A percentile compares a stretch with the other conserved stretches of the same genome.
These are phyloP conservation scores for Beauveria varroae DNA, from an alignment of 2,329 filamentous ascomycete genomes.

Conservation along the genomic window DNA sequence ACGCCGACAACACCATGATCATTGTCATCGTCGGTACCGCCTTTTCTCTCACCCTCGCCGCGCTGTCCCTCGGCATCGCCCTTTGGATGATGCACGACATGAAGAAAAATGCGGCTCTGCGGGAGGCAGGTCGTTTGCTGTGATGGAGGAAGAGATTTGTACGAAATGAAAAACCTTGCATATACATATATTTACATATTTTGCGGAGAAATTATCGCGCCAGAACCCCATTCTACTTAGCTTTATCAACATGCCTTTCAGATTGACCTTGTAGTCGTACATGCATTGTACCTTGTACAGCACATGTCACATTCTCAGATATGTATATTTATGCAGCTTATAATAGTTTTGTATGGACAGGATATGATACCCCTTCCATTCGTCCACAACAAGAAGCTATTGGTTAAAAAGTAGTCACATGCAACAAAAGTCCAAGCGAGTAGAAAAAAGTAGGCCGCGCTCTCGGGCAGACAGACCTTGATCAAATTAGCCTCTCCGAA, in stretches of 20 bases:
- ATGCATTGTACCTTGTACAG: no score
- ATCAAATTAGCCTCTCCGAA: no score
- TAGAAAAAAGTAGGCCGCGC: no score
- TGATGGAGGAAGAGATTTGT: not conserved
- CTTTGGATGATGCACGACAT: constrained; percentile 10
- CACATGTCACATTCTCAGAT: no score
- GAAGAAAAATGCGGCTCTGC: constrained; percentile 1
- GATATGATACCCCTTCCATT: no score
- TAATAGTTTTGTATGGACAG: no score
- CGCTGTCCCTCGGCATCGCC: not conserved
- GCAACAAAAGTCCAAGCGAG: no score
- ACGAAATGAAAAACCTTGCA: not conserved
- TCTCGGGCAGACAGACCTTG: no score
- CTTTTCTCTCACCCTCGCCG: constrained; percentile 14
- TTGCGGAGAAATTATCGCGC: not conserved
- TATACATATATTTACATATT: not conserved
- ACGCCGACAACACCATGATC: constrained; percentile 24
- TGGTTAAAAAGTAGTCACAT: no score
- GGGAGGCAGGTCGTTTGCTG: not conserved
- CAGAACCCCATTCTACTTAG: not conserved
- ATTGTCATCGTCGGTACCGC: constrained; percentile 21
- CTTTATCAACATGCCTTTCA: not conserved
- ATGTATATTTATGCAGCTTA: no score
- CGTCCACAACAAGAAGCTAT: no score
- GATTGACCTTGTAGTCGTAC: not conserved